A percentile compares a stretch with the other conserved stretches of the same genome.
phyloP scores from a whole-genome alignment of 371 early-diverging fungal genomes.

The Batkoa obscura region DNA sequence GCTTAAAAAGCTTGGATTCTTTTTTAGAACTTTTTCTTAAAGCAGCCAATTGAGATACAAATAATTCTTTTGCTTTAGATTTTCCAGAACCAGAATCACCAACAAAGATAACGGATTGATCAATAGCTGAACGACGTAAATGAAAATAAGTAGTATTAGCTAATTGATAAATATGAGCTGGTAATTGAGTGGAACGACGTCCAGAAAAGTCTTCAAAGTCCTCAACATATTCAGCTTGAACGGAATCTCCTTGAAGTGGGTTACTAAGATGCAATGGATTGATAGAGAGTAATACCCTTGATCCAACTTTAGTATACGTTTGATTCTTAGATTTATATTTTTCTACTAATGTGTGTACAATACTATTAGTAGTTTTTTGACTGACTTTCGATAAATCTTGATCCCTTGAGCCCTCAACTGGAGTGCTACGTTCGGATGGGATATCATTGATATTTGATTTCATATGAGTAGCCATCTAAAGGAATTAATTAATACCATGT shows the following conservation, averaged over 20 bases:
- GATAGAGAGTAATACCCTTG: slow-evolving; percentile 30
- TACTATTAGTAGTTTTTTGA: neutral
- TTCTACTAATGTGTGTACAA: neutral
- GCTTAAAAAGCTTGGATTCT: slow-evolving; percentile 44
- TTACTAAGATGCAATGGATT: slow-evolving; percentile 35
- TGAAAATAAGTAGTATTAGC: slow-evolving; percentile 49
- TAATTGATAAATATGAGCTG: slow-evolving; percentile 75
- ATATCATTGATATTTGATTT: slow-evolving; percentile 1
- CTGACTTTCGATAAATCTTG: neutral
- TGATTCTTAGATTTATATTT: neutral
- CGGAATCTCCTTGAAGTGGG: slow-evolving; percentile 8
- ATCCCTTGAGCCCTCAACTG: neutral
- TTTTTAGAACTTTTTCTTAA: slow-evolving; percentile 49
- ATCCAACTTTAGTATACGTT: slow-evolving; percentile 36
- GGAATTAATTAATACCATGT: too few species aligned
- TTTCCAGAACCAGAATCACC: slow-evolving; percentile 78
- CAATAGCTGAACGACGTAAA: slow-evolving; percentile 70
- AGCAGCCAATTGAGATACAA: slow-evolving; percentile 41
- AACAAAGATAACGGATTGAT: slow-evolving; percentile 49
- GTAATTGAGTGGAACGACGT: slow-evolving; percentile 11
- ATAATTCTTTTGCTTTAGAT: slow-evolving; percentile 36
- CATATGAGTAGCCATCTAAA: slow-evolving; percentile 5
- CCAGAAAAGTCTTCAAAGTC: slow-evolving; percentile 25
- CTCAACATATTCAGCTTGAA: slow-evolving; percentile 36
- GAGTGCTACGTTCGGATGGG: neutral